Base-by-base conservation (phyloP, 805 yeast genomes). In the Suhomyces tanzawaensis region DNA sequence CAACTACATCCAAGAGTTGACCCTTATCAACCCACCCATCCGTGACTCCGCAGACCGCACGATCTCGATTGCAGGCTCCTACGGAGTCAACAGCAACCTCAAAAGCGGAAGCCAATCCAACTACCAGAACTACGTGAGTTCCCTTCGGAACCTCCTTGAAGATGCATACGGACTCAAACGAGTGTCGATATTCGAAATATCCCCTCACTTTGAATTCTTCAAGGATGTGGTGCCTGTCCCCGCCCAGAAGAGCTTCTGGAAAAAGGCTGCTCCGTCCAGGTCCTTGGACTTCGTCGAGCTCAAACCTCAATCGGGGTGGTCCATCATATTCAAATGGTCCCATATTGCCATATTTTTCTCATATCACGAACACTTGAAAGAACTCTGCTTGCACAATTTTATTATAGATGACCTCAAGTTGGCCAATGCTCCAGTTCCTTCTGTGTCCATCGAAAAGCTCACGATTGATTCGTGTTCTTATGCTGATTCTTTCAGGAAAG, bases 271-370 rank as follows among this genome's bases (percentile, higher is more conserved):
- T 13, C 49, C 12, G 31, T 32, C 32, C 7, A 52, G 69, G 36
- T 40, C 53, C 3, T 46, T 73, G 4, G 42, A 58, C 2, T 59
- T 46, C n/a, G 49, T 74, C n/a, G 51, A 52, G 3, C 47, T 74
- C 2, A 58, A 66, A 3, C 65, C 77, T 0, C 74, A 74, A 42
- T 40, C 65, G 0, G 78, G 77, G 2, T 72, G 79, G 79, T 69
- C 71, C 23, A 71, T 79, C 12, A 77, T 81, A 3, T 55, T 78
- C 45, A 64, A 74, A 40, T 34, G 48, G 13, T 59, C 69, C 9
- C 76, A 72, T 42, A 47, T 78, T 6, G 52, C 77, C 1, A 58
- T 74, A 45, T 59, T 79, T 14, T 62, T 74, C 40, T 72, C 73
- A 12, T 48, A 65, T 7, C 67, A 52, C 39, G 60, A 54, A 32